Conservation (phyloP, 225 moss, liverwort and hornwort genomes). For the Asterella californica region DNA sequence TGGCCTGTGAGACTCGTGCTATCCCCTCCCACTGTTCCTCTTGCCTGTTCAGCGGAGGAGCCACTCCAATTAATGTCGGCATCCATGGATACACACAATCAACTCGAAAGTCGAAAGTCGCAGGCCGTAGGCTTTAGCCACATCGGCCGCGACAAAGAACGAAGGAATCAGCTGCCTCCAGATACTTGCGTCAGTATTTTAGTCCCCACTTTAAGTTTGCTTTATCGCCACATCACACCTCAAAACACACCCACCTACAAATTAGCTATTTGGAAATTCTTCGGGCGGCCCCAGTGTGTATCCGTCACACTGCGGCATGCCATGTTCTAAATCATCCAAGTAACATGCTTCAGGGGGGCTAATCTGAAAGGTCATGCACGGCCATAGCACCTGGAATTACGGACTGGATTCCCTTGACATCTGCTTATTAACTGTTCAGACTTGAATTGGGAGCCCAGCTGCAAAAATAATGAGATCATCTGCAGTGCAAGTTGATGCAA, state of each 20-base stretch:
- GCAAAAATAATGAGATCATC: background rate
- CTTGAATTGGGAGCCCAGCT: background rate
- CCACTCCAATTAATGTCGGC: background rate
- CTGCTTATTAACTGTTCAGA: background rate
- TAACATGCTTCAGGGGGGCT: background rate
- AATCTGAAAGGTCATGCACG: background rate
- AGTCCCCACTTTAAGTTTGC: background rate
- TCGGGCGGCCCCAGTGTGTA: background rate
- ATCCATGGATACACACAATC: background rate
- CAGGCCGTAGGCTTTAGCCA: background rate
- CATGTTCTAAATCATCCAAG: background rate
- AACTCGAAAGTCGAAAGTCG: background rate
- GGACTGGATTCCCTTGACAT: background rate
- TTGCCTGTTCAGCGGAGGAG: background rate
- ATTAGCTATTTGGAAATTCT: background rate
- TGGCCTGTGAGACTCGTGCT: background rate
- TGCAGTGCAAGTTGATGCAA: background rate
- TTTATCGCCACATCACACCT: background rate
- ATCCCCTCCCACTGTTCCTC: background rate
- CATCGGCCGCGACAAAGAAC: background rate
- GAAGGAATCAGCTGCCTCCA: background rate
- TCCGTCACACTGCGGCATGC: constrained; percentile 3
- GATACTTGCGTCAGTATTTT: background rate
- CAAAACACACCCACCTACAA: background rate
- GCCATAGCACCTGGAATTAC: background rate